Base-by-base conservation (phyloP, 208 protist genomes). In the Porcisia hertigi region DNA sequence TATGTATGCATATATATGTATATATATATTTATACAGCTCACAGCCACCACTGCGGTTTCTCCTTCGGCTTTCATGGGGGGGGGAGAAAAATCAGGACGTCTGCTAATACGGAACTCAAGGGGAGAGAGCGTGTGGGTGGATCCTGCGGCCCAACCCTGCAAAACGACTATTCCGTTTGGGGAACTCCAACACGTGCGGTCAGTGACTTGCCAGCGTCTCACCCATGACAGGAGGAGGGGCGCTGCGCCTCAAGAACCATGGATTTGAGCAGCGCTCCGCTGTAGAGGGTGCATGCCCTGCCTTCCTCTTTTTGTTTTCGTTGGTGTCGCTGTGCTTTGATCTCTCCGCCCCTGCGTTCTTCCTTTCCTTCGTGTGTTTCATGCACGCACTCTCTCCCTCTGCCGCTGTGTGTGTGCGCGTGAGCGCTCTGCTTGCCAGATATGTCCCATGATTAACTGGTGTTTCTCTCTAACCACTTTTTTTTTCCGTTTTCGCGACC, bases 221-320 rank as follows among this genome's bases (percentile, higher is more conserved):
- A 18, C 34, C 34, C n/a, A n/a, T n/a, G n/a, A n/a, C 7, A 64
- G 34, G 43, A 43, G 34, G 39, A 30, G 39, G 34, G 34, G 59
- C 34, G n/a, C 18, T n/a, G 23, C 16, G 8, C 62, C 3, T 67
- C 62, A 11, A 49, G 36, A 9, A 49, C 20, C 39, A 25, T 47
- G 6, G 25, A 0, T 36, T 25, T 67, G 62, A 7, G 45, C 11
- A 23, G 43, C 23, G 14, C 23, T 14, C 45, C 8, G 62, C 23
- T 43, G 6, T 30, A 49, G 20, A 18, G 7, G 20, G 41, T 49
- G 41, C 41, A 30, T 34, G 41, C 18, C 36, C 18, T 67, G 63
- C 75, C 39, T 67, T 69, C 14, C 18, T 79, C 54, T 52, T 65
- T 20, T 20, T 71, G 23, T 39, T 80, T 43, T 30, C 66, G 55